Conservation (phyloP, 202 grass and related monocot genomes). For the Panicum virgatum region DNA sequence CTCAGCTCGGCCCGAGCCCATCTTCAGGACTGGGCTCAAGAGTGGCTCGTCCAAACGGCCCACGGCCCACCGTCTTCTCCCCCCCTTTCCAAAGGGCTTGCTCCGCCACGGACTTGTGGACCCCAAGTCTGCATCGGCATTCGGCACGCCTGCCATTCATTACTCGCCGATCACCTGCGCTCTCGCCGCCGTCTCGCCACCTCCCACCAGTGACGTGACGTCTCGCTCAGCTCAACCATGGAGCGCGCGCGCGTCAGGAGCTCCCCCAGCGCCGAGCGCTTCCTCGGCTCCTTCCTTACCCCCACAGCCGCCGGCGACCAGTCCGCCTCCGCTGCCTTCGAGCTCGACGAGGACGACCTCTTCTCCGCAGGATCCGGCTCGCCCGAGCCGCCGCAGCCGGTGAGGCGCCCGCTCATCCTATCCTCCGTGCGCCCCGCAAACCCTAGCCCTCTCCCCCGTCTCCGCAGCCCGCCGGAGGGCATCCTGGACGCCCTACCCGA, state of each 20-base stretch:
- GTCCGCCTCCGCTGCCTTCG: constrained; percentile 45
- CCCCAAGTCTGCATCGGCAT: constrained; percentile 29
- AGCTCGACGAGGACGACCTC: constrained; percentile 82
- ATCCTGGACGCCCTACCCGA: constrained; percentile 83
- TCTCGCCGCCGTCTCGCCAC: constrained; percentile 42
- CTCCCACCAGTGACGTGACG: constrained; percentile 34
- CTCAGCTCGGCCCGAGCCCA: not conserved
- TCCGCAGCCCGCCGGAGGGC: constrained; percentile 62
- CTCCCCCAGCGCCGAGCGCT: constrained; percentile 59
- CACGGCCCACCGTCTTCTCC: constrained; percentile 3
- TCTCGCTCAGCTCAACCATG: constrained; percentile 40
- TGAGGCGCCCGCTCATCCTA: constrained; percentile 28
- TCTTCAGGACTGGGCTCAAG: not conserved
- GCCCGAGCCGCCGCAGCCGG: constrained; percentile 40
- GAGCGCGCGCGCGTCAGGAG: constrained; percentile 53
- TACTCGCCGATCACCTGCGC: constrained; percentile 24
- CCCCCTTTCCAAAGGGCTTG: constrained; percentile 2
- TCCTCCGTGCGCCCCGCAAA: constrained; percentile 44
- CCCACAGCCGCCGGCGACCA: constrained; percentile 30
- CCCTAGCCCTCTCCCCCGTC: constrained; percentile 42
- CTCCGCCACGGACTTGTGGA: constrained; percentile 17
- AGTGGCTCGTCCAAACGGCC: not conserved
- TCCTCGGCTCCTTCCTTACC: constrained; percentile 60
- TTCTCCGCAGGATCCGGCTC: constrained; percentile 52
- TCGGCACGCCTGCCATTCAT: constrained; percentile 16